These are phyloP conservation scores for Hemisphaericaspora xylofermentans DNA, from an alignment of 1,139 yeast species.

Conservation along the genomic window DNA sequence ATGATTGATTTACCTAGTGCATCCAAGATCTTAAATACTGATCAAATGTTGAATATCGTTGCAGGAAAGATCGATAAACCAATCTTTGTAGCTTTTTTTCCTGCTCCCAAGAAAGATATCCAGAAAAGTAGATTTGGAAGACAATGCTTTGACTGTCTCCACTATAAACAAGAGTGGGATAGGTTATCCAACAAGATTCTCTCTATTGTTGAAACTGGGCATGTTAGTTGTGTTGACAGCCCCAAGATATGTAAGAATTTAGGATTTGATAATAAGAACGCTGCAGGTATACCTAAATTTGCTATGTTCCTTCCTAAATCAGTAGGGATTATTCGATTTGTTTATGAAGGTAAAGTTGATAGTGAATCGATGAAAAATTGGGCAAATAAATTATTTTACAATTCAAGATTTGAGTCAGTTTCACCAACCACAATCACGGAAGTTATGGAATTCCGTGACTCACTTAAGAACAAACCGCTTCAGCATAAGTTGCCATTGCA, in stretches of 20 bases:
- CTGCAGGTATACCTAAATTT: conserved; percentile 26
- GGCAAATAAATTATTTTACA: conserved; percentile 33
- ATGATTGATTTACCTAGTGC: conserved; percentile 38
- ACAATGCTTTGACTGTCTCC: conserved; percentile 49
- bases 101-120: conserved; percentile 47
- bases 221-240: conserved; percentile 56
- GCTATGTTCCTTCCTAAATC: conserved; percentile 42
- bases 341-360: conserved; percentile 29
- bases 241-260: conserved; percentile 50
- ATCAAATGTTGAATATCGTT: conserved; percentile 38
- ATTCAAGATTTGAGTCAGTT: conserved; percentile 39
- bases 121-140: conserved; percentile 34
- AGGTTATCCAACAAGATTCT: conserved; percentile 49
- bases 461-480: conserved; percentile 33
- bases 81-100: conserved; percentile 62
- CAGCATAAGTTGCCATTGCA: conserved; percentile 41
- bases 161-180: conserved; percentile 57
- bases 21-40: conserved; percentile 29
- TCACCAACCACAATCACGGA: conserved; percentile 38
- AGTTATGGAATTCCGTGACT: conserved; percentile 38
- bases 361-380: conserved; percentile 34
- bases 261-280: conserved; percentile 30
- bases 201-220: conserved; percentile 49
- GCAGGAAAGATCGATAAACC: conserved; percentile 52
- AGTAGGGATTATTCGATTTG: conserved; percentile 35